phyloP scores from a whole-genome alignment of 371 early-diverging fungal species.

The Rhizopus delemar region DNA sequence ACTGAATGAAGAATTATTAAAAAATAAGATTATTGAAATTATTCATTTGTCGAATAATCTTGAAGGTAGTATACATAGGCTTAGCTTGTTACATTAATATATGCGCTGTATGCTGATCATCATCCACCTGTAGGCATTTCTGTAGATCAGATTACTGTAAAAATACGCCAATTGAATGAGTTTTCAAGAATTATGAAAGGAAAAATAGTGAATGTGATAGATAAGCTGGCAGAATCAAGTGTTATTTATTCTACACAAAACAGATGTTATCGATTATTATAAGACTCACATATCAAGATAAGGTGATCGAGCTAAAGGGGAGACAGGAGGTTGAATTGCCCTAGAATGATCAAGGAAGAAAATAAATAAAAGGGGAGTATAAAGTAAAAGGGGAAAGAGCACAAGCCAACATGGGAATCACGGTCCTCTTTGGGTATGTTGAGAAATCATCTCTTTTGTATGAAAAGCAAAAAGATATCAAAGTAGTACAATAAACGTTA shows the following conservation, averaged over 20 bases:
- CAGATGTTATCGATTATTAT: neutral
- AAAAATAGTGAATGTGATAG: neutral
- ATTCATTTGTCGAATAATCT: neutral
- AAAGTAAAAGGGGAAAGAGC: too few species aligned
- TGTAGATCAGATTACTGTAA: too few species aligned
- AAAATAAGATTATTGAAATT: neutral
- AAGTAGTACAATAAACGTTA: conserved; percentile 4
- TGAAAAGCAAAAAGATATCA: neutral
- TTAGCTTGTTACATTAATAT: too few species aligned
- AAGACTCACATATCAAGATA: neutral
- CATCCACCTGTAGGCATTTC: neutral
- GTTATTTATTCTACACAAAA: neutral
- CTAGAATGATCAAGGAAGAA: too few species aligned
- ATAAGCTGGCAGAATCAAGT: neutral
- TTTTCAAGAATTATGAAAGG: neutral
- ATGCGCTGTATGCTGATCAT: too few species aligned
- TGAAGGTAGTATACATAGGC: too few species aligned
- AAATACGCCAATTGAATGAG: too few species aligned
- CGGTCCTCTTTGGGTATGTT: too few species aligned
- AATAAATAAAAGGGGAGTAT: too few species aligned
- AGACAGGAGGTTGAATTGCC: neutral
- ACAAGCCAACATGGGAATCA: too few species aligned
- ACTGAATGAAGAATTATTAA: neutral
- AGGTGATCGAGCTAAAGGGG: neutral
- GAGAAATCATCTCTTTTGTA: too few species aligned